Base-by-base conservation (phyloP, 2,329 filamentous ascomycete species). In the Diaporthe sp. region DNA sequence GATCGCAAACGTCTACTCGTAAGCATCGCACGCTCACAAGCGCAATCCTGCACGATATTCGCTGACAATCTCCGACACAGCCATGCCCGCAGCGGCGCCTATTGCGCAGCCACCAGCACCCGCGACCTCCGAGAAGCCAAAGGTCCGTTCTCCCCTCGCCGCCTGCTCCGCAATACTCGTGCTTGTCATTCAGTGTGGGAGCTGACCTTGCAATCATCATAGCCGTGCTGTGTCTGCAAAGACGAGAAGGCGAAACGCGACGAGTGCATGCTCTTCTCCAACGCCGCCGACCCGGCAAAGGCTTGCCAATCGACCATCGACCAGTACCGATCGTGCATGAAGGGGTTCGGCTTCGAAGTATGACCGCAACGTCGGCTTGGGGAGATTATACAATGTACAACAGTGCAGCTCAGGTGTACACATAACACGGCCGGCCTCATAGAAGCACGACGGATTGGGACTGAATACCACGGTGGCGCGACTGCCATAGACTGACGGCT, bases 191-290 rank as follows among this genome's bases (percentile, higher is more conserved):
- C n/a, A 10, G 8, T 15, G 2, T 2, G 19, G 6, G 15, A 17
- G 44, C 63, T 68, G 32, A 68, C 32, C 8, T 15, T 7, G 1
- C n/a, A 4, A 6, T 25, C 9, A n/a, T 4, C 30, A 75, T 80
- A 98, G 95, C 96, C 96, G 56, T 98, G 97, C 90, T 98, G 97
- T 83, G 97, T 98, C 39, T 99, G 97, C 91, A 98, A 96, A 82
- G 92, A 97, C 58, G 95, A 99, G 84, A 99, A 99, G 85, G 89
- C 94, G 51, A 90, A 90, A 79, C 94, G 97, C 77, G 97, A 99
- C 86, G 96, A 99, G 85, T 99, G 97, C 88, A 98, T 99, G 96
- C 94, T 99, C 73, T 98, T 98, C 87, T 97, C 95, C 72, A 95
- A 91, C 76, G 89, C 94, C 75, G 89, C 92, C 81, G 93, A 98